Percentiles rank a stretch among this genome's conserved stretches.
These are phyloP conservation scores for Poterioochromonas sp. DNA, from an alignment of 352 stramenopile genomes.

Conservation along the genomic window DNA sequence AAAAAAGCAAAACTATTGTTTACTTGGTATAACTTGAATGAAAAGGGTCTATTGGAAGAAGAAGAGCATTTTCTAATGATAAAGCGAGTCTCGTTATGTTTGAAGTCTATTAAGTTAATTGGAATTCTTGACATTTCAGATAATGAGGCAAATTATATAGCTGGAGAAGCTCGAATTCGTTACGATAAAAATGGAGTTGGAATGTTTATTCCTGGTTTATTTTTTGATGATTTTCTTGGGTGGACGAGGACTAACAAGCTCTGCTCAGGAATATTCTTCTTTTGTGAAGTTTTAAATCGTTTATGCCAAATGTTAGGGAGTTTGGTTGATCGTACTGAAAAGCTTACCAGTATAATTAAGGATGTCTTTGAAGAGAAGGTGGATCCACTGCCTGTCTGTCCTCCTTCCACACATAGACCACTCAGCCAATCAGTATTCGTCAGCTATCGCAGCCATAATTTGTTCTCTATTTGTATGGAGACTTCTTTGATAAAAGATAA, in stretches of 20 bases:
- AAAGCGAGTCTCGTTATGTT: not conserved
- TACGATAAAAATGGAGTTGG: not conserved
- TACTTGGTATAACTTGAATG: conserved; percentile 16
- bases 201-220: not conserved
- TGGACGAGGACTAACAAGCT: not conserved
- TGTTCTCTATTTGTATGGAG: too few relatives aligned
- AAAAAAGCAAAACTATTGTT: not conserved
- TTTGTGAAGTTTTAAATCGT: not conserved
- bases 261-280: not conserved
- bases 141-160: not conserved
- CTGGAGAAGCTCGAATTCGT: not conserved
- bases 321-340: not conserved
- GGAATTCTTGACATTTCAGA: conserved; percentile 11
- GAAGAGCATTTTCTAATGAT: conserved; percentile 15
- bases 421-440: too few relatives aligned
- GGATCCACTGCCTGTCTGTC: too few relatives aligned
- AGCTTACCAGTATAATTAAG: not conserved
- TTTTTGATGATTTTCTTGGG: conserved; percentile 6
- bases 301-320: not conserved
- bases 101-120: not conserved
- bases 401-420: too few relatives aligned
- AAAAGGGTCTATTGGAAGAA: conserved; percentile 19
- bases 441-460: too few relatives aligned
- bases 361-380: too few relatives aligned
- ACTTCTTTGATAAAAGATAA: too few relatives aligned